phyloP scores from a whole-genome alignment of 2,329 filamentous ascomycete genomes.

The Colletotrichum sp. region DNA sequence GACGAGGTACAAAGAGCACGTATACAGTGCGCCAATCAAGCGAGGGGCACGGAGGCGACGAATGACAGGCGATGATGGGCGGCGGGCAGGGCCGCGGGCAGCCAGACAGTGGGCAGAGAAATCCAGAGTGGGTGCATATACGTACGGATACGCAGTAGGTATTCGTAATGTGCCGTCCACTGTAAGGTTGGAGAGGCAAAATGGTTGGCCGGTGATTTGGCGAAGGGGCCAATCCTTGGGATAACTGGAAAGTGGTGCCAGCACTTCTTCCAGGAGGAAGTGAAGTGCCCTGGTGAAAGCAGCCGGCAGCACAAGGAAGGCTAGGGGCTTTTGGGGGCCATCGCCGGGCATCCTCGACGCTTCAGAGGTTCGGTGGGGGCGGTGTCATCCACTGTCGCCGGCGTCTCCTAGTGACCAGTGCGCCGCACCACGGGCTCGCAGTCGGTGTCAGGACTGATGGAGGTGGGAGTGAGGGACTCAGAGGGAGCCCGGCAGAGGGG shows the following conservation, averaged over 20 bases:
- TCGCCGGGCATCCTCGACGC: slow-evolving; percentile 14
- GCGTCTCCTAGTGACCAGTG: slow-evolving; percentile 7
- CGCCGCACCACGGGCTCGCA: neutral
- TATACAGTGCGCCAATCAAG: neutral
- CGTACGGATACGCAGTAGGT: neutral
- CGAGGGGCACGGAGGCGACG: neutral
- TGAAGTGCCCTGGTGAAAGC: neutral
- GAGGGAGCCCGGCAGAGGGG: neutral
- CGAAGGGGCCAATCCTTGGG: neutral
- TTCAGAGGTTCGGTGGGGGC: slow-evolving; percentile 11
- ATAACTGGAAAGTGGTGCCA: neutral
- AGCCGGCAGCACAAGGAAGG: neutral
- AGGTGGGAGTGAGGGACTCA: neutral
- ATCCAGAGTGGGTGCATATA: neutral
- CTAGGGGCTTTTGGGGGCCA: slow-evolving; percentile 17
- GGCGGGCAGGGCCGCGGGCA: neutral
- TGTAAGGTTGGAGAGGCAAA: neutral
- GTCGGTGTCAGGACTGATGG: neutral
- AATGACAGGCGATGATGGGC: neutral
- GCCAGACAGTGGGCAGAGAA: neutral
- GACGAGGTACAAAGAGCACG: neutral
- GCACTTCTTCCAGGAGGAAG: neutral
- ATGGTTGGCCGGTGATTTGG: neutral
- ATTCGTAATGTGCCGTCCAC: neutral
- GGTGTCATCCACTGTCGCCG: neutral